A percentile compares a stretch with the other conserved stretches of the same genome.
These are phyloP conservation scores for Fusarium burgessii DNA, from an alignment of 2,329 filamentous ascomycete species.

Conservation along the genomic window DNA sequence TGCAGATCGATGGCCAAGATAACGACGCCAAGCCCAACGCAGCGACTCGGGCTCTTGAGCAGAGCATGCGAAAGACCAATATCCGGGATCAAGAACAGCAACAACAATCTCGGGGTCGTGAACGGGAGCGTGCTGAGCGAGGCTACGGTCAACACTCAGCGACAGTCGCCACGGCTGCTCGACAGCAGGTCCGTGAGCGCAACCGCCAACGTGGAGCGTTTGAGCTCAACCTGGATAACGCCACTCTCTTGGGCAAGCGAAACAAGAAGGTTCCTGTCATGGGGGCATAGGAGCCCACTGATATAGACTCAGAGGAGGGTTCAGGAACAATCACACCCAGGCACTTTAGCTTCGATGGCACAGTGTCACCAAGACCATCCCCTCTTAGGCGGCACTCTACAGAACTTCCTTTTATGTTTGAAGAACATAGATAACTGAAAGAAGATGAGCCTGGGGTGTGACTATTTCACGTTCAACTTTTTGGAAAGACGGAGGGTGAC, in stretches of 20 bases:
- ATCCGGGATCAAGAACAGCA: slow-evolving; percentile 65
- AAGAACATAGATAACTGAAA: slow-evolving; percentile 26
- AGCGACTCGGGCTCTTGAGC: slow-evolving; percentile 78
- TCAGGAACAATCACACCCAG: slow-evolving; percentile 11
- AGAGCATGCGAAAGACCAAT: slow-evolving; percentile 86
- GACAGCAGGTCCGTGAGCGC: slow-evolving; percentile 78
- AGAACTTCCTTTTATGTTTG: slow-evolving; percentile 31
- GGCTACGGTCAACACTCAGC: slow-evolving; percentile 93
- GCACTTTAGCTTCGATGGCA: slow-evolving; percentile 27
- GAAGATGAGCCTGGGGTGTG: background rate
- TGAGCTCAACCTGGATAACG: slow-evolving; percentile 90
- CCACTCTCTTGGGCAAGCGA: slow-evolving; percentile 84
- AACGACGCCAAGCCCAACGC: slow-evolving; percentile 60
- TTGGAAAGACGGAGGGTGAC: slow-evolving; percentile 23
- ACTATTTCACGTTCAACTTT: slow-evolving; percentile 10
- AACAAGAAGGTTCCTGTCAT: slow-evolving; percentile 65
- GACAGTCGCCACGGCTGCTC: slow-evolving; percentile 83
- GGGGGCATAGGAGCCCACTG: slow-evolving; percentile 50
- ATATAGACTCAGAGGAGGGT: slow-evolving; percentile 7
- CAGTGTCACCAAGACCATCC: slow-evolving; percentile 21
- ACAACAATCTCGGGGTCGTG: slow-evolving; percentile 49
- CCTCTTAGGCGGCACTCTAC: slow-evolving; percentile 27
- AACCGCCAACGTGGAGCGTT: slow-evolving; percentile 83
- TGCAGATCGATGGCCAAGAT: slow-evolving; percentile 71
- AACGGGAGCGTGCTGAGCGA: slow-evolving; percentile 59